Percentiles rank a stretch among this genome's conserved stretches.
Conservation (phyloP, 371 early-diverging fungal genomes). For the Lichtheimia hyalospora region DNA sequence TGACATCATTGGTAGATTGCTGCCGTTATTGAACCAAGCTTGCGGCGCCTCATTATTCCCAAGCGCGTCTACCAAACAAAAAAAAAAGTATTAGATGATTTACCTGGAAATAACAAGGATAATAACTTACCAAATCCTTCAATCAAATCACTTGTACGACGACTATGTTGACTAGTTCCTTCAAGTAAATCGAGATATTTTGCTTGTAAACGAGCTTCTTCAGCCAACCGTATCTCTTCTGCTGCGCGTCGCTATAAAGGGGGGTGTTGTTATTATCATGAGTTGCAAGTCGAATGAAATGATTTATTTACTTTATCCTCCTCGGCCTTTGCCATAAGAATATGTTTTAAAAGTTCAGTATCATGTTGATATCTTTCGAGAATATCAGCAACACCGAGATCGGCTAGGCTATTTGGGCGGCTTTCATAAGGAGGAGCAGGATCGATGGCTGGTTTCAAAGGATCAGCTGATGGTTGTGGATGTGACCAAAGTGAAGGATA, state of each 20-base stretch:
- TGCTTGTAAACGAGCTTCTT: conserved; percentile 40
- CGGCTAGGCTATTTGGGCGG: conserved; percentile 22
- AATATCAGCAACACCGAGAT: conserved; percentile 48
- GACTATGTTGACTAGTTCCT: conserved; percentile 19
- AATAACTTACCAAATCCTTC: conserved; percentile 27
- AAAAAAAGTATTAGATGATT: conserved; percentile 5
- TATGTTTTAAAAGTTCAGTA: conserved; percentile 49
- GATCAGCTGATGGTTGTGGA: neutral
- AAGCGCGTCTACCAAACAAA: conserved; percentile 14
- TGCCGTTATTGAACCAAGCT: neutral
- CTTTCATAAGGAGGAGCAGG: conserved; percentile 9
- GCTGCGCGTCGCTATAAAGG: conserved; percentile 39
- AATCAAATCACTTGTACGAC: conserved; percentile 22
- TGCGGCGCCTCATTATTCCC: conserved; percentile 1
- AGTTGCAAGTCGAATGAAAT: neutral
- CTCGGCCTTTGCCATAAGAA: conserved; percentile 52
- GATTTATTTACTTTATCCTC: conserved; percentile 44
- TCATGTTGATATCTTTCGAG: conserved; percentile 49
- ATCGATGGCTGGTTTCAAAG: neutral
- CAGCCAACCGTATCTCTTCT: conserved; percentile 44
- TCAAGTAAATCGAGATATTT: conserved; percentile 45
- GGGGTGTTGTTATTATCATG: neutral
- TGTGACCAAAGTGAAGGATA: conserved; percentile 7
- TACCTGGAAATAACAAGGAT: neutral
- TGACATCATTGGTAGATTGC: conserved; percentile 4